These are phyloP conservation scores for Psilocybe mexicana DNA, from an alignment of 1,284 basidiomycete genomes.

Conservation along the genomic window DNA sequence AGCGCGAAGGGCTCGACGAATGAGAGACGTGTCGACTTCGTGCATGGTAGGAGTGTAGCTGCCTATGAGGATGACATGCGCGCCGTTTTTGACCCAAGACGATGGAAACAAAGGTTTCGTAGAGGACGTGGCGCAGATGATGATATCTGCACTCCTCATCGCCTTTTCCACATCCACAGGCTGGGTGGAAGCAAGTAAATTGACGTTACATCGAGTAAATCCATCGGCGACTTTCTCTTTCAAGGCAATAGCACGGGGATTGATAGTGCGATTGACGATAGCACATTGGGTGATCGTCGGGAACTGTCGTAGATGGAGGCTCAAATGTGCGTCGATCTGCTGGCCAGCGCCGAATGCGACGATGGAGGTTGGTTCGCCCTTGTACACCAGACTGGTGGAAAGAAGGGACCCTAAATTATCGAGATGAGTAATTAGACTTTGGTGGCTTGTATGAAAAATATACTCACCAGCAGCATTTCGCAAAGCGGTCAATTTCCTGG, in stretches of 20 bases:
- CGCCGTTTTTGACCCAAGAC: slow-evolving; percentile 56
- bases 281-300: slow-evolving; percentile 55
- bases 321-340: slow-evolving; percentile 66
- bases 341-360: slow-evolving; percentile 79
- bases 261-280: slow-evolving; percentile 65
- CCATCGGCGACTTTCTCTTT: slow-evolving; percentile 36
- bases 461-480: slow-evolving; percentile 76
- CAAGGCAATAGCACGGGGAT: slow-evolving; percentile 51
- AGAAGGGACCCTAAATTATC: slow-evolving; percentile 64
- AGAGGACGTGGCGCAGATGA: slow-evolving; percentile 80
- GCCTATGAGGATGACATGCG: slow-evolving; percentile 80
- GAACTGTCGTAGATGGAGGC: slow-evolving; percentile 61
- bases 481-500: slow-evolving; percentile 73
- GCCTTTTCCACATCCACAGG: background rate
- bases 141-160: slow-evolving; percentile 40
- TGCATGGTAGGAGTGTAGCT: slow-evolving; percentile 82
- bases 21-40: slow-evolving; percentile 65
- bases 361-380: slow-evolving; percentile 44
- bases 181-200: slow-evolving; percentile 20
- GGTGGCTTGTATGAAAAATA: background rate
- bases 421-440: background rate
- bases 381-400: slow-evolving; percentile 56
- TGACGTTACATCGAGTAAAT: slow-evolving; percentile 43
- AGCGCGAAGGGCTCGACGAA: slow-evolving; percentile 29
- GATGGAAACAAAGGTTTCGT: slow-evolving; percentile 70